Conservation (phyloP, 2,329 filamentous ascomycete genomes). For the Colletotrichum lentis region DNA sequence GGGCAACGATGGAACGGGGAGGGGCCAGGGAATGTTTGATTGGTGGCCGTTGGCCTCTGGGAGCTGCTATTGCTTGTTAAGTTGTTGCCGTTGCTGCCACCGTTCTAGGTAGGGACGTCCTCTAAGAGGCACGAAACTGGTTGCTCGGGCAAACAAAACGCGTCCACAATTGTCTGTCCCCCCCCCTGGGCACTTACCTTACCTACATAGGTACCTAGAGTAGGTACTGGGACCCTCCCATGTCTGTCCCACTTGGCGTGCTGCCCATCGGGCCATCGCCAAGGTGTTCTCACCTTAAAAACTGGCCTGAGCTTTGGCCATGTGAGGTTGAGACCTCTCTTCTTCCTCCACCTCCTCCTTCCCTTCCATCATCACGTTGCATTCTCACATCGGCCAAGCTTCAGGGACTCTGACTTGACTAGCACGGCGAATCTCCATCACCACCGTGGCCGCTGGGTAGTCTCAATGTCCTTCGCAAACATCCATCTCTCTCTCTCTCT, state of each 20-base stretch:
- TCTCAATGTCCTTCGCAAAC: background rate
- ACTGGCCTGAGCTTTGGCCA: slow-evolving; percentile 8
- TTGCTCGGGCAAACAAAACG: slow-evolving; percentile 37
- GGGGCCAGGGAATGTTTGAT: background rate
- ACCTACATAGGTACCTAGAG: too few relatives aligned
- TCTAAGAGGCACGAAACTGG: slow-evolving; percentile 10
- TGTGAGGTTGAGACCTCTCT: slow-evolving; percentile 7
- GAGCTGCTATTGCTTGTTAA: background rate
- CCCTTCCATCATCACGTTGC: background rate
- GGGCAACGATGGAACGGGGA: slow-evolving; percentile 27
- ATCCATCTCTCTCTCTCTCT: background rate
- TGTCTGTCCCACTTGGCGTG: slow-evolving; percentile 21
- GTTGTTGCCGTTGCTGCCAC: slow-evolving; percentile 6
- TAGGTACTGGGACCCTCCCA: slow-evolving; percentile 15
- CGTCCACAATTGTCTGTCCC: slow-evolving; percentile 15
- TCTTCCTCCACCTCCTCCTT: too few relatives aligned
- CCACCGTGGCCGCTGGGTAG: too few relatives aligned
- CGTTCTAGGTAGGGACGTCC: background rate
- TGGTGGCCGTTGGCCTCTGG: background rate
- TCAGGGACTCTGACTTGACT: too few relatives aligned
- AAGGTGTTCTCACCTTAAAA: slow-evolving; percentile 15
- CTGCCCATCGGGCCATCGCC: background rate
- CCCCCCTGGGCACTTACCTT: background rate
- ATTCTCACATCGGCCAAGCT: background rate
- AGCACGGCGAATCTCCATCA: too few relatives aligned